Conservation (phyloP, 371 early-diverging fungal genomes). For the Mortierella sp. region DNA sequence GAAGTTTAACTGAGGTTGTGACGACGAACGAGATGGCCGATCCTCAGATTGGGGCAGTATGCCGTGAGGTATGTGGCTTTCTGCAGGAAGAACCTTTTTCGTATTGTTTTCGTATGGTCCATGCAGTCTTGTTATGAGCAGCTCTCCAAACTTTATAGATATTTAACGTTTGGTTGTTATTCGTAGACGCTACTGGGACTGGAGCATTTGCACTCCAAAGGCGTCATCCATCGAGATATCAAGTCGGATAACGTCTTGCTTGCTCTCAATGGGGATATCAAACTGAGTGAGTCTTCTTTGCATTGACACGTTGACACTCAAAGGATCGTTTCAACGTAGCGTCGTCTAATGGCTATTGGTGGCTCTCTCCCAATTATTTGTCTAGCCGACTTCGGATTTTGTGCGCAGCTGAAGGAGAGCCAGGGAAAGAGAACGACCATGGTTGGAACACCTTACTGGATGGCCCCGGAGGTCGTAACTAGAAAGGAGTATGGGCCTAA, state of each 20-base stretch:
- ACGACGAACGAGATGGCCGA: slow-evolving; percentile 95
- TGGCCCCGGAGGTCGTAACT: slow-evolving; percentile 97
- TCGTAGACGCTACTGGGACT: slow-evolving; percentile 90
- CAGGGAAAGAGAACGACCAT: slow-evolving; percentile 88
- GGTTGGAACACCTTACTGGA: slow-evolving; percentile 96
- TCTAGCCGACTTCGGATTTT: slow-evolving; percentile 94
- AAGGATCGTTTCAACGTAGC: too few species aligned
- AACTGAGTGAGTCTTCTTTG: slow-evolving; percentile 76
- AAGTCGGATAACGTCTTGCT: slow-evolving; percentile 97
- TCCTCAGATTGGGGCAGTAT: slow-evolving; percentile 94
- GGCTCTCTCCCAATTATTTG: slow-evolving; percentile 1
- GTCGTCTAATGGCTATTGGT: too few species aligned
- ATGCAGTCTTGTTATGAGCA: too few species aligned
- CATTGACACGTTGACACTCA: too few species aligned
- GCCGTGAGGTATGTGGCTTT: slow-evolving; percentile 66
- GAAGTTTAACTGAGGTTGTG: slow-evolving; percentile 92
- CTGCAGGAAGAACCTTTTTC: slow-evolving; percentile 1
- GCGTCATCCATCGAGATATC: slow-evolving; percentile 98
- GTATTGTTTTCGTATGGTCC: background rate
- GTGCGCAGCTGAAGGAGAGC: slow-evolving; percentile 88
- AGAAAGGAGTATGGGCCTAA: slow-evolving; percentile 93
- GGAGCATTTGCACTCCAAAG: slow-evolving; percentile 91
- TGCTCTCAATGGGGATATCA: slow-evolving; percentile 88
- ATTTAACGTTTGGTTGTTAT: too few species aligned
- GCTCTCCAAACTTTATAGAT: too few species aligned